Conservation (phyloP, 2,329 filamentous ascomycete genomes). For the Claviceps lovelessii region DNA sequence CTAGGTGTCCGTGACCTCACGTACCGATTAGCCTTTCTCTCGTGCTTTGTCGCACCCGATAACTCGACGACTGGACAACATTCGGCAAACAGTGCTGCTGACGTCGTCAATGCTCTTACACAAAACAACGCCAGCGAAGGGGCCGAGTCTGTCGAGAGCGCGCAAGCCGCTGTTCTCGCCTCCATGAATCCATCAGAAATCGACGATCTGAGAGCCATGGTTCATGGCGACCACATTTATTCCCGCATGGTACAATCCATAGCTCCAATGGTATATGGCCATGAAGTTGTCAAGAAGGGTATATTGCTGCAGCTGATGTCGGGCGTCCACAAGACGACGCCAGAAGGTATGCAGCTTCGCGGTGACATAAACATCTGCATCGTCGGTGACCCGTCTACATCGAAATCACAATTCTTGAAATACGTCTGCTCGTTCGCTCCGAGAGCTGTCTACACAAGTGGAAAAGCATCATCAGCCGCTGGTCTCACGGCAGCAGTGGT, state of each 20-base stretch:
- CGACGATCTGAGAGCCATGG: slow-evolving; percentile 80
- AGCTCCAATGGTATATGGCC: slow-evolving; percentile 92
- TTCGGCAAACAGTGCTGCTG: slow-evolving; percentile 48
- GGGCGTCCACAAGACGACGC: slow-evolving; percentile 83
- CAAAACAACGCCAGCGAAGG: slow-evolving; percentile 45
- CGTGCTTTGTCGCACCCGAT: slow-evolving; percentile 90
- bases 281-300: slow-evolving; percentile 96
- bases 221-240: slow-evolving; percentile 92
- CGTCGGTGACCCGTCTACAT: slow-evolving; percentile 91
- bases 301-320: slow-evolving; percentile 86
- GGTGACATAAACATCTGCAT: slow-evolving; percentile 99
- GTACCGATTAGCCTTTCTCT: slow-evolving; percentile 89
- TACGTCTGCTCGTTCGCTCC: slow-evolving; percentile 97
- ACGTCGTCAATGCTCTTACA: slow-evolving; percentile 74
- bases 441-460: slow-evolving; percentile 90
- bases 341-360: slow-evolving; percentile 88
- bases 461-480: slow-evolving; percentile 91
- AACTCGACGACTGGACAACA: slow-evolving; percentile 65
- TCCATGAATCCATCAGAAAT: slow-evolving; percentile 80
- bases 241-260: slow-evolving; percentile 83
- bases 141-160: slow-evolving; percentile 62
- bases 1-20: slow-evolving; percentile 91
- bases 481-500: slow-evolving; percentile 94
- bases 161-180: slow-evolving; percentile 73
- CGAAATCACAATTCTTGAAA: slow-evolving; percentile 95